A percentile compares a stretch with the other conserved stretches of the same genome.
These are phyloP conservation scores for Quillaja saponaria DNA, from an alignment of 306 rosid species.

Conservation along the genomic window DNA sequence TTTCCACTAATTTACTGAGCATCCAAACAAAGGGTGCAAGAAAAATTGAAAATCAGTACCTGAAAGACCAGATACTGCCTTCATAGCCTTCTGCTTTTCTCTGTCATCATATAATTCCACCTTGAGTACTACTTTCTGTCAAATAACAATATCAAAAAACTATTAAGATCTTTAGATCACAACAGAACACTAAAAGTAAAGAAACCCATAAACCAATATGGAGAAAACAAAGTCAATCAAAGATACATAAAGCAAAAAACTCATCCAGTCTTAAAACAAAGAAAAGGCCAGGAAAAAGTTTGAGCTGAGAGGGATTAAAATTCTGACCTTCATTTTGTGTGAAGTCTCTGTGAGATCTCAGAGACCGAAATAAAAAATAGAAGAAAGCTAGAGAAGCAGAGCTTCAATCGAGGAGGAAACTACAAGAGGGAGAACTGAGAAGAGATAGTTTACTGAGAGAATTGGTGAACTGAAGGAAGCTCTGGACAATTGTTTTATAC, in stretches of 20 bases:
- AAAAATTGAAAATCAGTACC: slow-evolving; percentile 39
- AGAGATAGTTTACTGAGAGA: no score
- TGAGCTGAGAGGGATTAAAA: neutral
- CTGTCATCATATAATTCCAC: slow-evolving; percentile 49
- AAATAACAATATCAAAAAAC: slow-evolving; percentile 3
- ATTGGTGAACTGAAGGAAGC: no score
- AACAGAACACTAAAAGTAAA: no score
- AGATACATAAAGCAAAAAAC: neutral
- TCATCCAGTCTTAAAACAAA: neutral
- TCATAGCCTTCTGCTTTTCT: slow-evolving; percentile 61
- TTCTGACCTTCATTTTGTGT: slow-evolving; percentile 40
- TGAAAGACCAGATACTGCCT: slow-evolving; percentile 57
- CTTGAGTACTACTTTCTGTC: slow-evolving; percentile 68
- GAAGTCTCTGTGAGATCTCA: neutral
- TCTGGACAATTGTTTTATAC: no score
- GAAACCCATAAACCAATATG: no score
- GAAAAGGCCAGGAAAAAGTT: neutral
- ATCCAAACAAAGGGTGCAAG: neutral
- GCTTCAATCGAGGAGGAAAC: no score
- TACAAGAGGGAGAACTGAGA: no score
- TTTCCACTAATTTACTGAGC: neutral
- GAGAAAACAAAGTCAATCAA: slow-evolving; percentile 1
- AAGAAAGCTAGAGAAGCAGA: neutral
- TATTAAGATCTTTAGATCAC: no score
- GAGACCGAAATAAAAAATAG: no score